phyloP scores from a whole-genome alignment of 768 basidiomycete species.

The Russula foetens region DNA sequence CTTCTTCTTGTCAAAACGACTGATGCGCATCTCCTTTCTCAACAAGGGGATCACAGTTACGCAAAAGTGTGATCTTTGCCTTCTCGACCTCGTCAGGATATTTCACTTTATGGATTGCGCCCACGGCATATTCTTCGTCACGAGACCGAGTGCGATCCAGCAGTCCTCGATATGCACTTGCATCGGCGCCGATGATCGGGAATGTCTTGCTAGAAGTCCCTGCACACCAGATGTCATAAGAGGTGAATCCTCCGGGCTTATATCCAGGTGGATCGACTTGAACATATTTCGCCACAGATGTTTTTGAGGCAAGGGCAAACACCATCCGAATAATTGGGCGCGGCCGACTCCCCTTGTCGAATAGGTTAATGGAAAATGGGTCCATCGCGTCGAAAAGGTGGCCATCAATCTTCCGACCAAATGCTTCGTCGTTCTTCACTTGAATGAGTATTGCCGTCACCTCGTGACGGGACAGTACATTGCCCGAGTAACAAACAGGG shows the following conservation, averaged over 20 bases:
- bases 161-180: neutral
- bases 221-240: neutral
- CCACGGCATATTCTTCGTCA: too few species aligned
- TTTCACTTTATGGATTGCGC: too few species aligned
- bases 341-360: too few species aligned
- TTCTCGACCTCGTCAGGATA: too few species aligned
- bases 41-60: too few species aligned
- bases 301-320: neutral
- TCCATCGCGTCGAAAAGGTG: neutral
- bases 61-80: too few species aligned
- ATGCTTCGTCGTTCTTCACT: neutral
- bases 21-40: too few species aligned
- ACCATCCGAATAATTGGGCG: neutral
- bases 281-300: too few species aligned
- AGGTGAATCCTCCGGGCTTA: neutral
- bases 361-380: neutral
- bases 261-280: too few species aligned
- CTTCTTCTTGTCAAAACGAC: too few species aligned
- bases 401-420: rapidly evolving
- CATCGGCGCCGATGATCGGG: too few species aligned
- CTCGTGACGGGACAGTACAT: neutral
- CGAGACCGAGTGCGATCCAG: too few species aligned
- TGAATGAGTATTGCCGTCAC: neutral
- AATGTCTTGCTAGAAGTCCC: neutral
- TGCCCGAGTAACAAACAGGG: neutral